Conservation (phyloP, 2,329 filamentous ascomycete genomes). For the Ciborinia camelliae region DNA sequence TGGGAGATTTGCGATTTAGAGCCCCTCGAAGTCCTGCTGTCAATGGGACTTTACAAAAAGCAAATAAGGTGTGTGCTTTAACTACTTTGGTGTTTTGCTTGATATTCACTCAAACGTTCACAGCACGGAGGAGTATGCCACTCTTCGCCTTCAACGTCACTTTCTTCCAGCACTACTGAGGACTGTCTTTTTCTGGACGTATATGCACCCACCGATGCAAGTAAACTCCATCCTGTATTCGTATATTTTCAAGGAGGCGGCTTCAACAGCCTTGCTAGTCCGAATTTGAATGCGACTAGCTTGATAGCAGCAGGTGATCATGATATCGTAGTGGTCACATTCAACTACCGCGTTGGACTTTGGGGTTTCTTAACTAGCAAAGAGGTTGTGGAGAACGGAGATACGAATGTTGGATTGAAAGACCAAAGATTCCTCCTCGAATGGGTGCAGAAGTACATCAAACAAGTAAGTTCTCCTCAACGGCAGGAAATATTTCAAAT, state of each 20-base stretch:
- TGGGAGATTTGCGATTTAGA: conserved; percentile 62
- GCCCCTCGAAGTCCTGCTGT: conserved; percentile 60
- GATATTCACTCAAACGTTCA: neutral
- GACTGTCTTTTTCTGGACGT: conserved; percentile 69
- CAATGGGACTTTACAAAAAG: conserved; percentile 26
- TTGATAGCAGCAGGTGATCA: conserved; percentile 57
- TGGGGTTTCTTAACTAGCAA: conserved; percentile 67
- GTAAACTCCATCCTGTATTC: conserved; percentile 54
- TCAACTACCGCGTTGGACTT: conserved; percentile 74
- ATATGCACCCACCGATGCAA: conserved; percentile 55
- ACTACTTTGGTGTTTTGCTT: neutral
- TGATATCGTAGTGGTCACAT: conserved; percentile 64
- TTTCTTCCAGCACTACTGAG: conserved; percentile 45
- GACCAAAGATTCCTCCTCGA: conserved; percentile 67
- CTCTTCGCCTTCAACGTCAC: conserved; percentile 28
- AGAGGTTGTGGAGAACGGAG: conserved; percentile 48
- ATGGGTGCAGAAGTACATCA: conserved; percentile 67
- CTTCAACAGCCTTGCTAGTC: conserved; percentile 49
- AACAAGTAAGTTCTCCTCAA: conserved; percentile 37
- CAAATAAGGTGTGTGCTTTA: conserved; percentile 30
- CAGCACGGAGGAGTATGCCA: conserved; percentile 33
- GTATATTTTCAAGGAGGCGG: conserved; percentile 59
- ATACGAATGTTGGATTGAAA: conserved; percentile 65
- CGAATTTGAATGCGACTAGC: conserved; percentile 57
- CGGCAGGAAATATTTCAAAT: neutral